Conservation (phyloP, 2,329 filamentous ascomycete species). For the Fusarium sp. region DNA sequence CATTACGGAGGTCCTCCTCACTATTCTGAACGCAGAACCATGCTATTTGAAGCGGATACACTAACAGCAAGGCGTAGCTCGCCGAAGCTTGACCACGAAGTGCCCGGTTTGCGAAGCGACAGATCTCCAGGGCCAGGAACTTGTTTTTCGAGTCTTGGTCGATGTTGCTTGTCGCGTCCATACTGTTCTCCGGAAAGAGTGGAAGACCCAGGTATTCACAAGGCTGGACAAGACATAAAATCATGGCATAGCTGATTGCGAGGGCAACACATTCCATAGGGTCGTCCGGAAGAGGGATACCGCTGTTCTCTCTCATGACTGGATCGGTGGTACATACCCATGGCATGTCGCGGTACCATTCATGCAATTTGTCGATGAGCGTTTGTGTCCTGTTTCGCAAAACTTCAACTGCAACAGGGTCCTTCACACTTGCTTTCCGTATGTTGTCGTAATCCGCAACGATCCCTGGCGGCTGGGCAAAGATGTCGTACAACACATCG, state of each 20-base stretch:
- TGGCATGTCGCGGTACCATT: background rate
- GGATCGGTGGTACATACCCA: background rate
- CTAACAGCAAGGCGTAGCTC: background rate
- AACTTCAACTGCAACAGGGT: background rate
- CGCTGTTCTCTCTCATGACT: background rate
- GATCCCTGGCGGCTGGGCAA: conserved; percentile 3
- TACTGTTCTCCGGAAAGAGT: background rate
- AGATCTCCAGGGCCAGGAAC: conserved; percentile 8
- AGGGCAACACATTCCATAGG: conserved; percentile 4
- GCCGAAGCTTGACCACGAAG: background rate
- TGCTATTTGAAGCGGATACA: conserved; percentile 23
- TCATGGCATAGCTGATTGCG: conserved; percentile 6
- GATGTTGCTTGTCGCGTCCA: accelerated
- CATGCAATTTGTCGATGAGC: background rate
- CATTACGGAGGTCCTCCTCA: background rate
- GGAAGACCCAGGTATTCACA: background rate
- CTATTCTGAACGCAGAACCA: conserved; percentile 16
- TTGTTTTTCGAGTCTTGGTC: background rate
- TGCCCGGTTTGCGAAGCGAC: conserved; percentile 4
- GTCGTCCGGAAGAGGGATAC: background rate
- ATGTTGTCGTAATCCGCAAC: conserved; percentile 1
- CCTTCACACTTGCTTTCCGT: background rate
- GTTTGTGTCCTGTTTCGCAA: background rate
- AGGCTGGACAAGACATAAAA: conserved; percentile 12
- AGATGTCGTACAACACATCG: conserved; percentile 10